Evolutionary conservation across 164 flowering plant genomes (phyloP).

Genomic region (Litsea cubeba): DNA sequence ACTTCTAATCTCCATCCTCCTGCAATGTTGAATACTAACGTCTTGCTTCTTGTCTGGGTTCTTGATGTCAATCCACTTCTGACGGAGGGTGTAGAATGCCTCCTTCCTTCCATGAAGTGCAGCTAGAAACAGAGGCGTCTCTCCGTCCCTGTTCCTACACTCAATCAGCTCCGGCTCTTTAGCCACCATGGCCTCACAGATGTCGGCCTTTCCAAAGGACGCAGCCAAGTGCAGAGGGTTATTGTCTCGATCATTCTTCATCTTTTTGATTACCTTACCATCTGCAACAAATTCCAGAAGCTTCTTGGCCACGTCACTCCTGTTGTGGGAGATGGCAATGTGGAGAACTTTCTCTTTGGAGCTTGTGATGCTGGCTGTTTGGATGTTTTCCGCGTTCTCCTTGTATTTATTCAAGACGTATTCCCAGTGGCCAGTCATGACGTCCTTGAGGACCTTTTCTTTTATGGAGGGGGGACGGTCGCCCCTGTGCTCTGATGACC

Average conservation of each 20-base stretch:
- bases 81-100: constrained; percentile 9
- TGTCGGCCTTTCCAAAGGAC: constrained; percentile 11
- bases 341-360: constrained; percentile 30
- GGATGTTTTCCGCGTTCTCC: no score
- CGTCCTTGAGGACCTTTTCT: not conserved
- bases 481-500: no score
- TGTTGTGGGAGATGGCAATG: constrained; percentile 21
- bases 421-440: not conserved
- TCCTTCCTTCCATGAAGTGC: constrained; percentile 18
- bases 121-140: constrained; percentile 21
- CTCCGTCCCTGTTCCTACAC: constrained; percentile 7
- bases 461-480: no score
- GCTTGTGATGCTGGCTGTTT: not conserved
- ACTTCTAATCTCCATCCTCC: not conserved
- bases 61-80: no score
- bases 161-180: not conserved
- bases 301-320: constrained; percentile 11
- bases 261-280: not conserved
- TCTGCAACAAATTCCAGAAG: constrained; percentile 12
- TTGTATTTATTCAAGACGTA: not conserved
- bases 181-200: constrained; percentile 12
- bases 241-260: constrained; percentile 14
- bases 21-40: not conserved
- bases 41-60: no score
- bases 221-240: constrained; percentile 26